These are phyloP conservation scores for Fraxinus velutina DNA, from an alignment of 305 asterid species.

Conservation along the genomic window DNA sequence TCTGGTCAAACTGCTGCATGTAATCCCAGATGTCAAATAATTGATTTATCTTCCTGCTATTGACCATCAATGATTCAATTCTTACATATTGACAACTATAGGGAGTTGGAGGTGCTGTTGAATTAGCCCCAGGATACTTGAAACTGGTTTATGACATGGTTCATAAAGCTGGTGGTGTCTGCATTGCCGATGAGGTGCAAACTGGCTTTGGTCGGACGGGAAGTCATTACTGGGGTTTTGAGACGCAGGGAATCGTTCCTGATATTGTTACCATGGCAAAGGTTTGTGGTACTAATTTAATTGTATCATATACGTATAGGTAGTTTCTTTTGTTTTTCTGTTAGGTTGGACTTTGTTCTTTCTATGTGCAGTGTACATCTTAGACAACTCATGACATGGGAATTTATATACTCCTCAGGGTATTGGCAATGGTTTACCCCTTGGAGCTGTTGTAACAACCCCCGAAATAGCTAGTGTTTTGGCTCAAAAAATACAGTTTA, in stretches of 20 bases:
- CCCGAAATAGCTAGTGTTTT: conserved; percentile 86
- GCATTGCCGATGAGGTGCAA: conserved; percentile 98
- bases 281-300: conserved; percentile 32
- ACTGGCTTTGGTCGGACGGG: conserved; percentile 98
- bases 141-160: conserved; percentile 77
- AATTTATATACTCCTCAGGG: conserved; percentile 49
- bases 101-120: conserved; percentile 99
- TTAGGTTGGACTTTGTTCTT: conserved; percentile 9
- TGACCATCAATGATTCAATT: conserved; percentile 2
- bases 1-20: background rate
- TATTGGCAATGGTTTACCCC: conserved; percentile 88
- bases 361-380: background rate
- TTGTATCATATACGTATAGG: background rate
- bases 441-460: conserved; percentile 95
- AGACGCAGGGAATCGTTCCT: conserved; percentile 92
- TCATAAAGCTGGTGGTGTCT: conserved; percentile 89
- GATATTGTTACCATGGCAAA: conserved; percentile 99
- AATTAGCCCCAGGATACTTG: conserved; percentile 90
- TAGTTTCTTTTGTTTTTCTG: background rate
- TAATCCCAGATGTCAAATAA: background rate
- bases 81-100: conserved; percentile 32
- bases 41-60: conserved; percentile 8
- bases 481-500: conserved; percentile 84
- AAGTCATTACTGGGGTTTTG: conserved; percentile 93
- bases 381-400: conserved; percentile 9